These are phyloP conservation scores for Phytophthora megakarya DNA, from an alignment of 352 stramenopile genomes.

Conservation along the genomic window DNA sequence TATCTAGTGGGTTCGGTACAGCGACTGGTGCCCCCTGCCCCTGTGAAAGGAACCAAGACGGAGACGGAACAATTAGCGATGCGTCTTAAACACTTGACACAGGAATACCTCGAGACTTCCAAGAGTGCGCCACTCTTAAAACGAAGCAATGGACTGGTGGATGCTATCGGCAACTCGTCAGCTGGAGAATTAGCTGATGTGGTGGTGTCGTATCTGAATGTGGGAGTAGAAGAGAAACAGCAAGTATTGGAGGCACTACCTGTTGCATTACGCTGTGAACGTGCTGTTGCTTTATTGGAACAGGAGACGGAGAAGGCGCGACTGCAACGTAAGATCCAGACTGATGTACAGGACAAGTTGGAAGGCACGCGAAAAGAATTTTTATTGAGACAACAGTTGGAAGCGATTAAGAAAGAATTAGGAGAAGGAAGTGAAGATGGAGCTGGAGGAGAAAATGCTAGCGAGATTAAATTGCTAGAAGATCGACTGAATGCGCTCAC, in stretches of 20 bases:
- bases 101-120: slow-evolving; percentile 67
- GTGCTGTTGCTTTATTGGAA: slow-evolving; percentile 53
- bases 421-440: slow-evolving; percentile 66
- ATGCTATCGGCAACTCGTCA: slow-evolving; percentile 65
- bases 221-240: slow-evolving; percentile 60
- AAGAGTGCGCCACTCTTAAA: slow-evolving; percentile 63
- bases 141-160: slow-evolving; percentile 64
- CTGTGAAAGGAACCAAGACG: slow-evolving; percentile 21
- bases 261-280: slow-evolving; percentile 45
- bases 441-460: slow-evolving; percentile 33
- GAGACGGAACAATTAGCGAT: slow-evolving; percentile 40
- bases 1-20: slow-evolving; percentile 66
- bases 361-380: slow-evolving; percentile 89
- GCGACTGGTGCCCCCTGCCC: slow-evolving; percentile 23
- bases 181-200: slow-evolving; percentile 69
- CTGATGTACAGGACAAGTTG: slow-evolving; percentile 70
- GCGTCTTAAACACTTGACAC: slow-evolving; percentile 67
- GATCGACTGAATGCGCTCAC: slow-evolving; percentile 57
- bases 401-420: slow-evolving; percentile 99
- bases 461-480: slow-evolving; percentile 66
- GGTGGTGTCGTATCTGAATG: slow-evolving; percentile 71
- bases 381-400: slow-evolving; percentile 97
- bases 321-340: slow-evolving; percentile 75
- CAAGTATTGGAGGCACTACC: slow-evolving; percentile 59
- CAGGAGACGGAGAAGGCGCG: slow-evolving; percentile 66